Evolutionary conservation across 2,329 filamentous ascomycete species (phyloP).

Genomic region (Pseudogymnoascus sp.): DNA sequence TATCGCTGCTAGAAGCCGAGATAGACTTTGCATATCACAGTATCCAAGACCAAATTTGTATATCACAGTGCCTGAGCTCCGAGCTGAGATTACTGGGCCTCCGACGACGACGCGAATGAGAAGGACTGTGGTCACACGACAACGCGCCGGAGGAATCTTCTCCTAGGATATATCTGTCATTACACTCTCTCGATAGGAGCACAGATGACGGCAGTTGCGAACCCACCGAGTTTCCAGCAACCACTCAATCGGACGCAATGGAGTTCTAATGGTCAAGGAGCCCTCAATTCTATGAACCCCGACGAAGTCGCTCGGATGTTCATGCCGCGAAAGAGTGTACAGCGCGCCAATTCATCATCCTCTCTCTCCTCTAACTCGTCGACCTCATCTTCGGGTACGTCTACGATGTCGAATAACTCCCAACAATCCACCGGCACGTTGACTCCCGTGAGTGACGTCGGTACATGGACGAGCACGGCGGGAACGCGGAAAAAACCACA

Average conservation of each 20-base stretch:
- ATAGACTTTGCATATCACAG: not conserved
- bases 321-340: slow-evolving; percentile 77
- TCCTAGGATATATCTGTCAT: not conserved
- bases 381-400: slow-evolving; percentile 51
- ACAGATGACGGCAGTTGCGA: slow-evolving; percentile 60
- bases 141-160: slow-evolving; percentile 7
- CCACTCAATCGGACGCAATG: slow-evolving; percentile 54
- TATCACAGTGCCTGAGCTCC: not conserved
- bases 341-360: slow-evolving; percentile 84
- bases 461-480: slow-evolving; percentile 28
- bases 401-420: slow-evolving; percentile 44
- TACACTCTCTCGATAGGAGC: slow-evolving; percentile 9
- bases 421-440: slow-evolving; percentile 52
- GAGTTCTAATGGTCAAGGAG: slow-evolving; percentile 54
- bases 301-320: slow-evolving; percentile 85
- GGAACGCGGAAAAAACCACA: slow-evolving; percentile 40
- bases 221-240: slow-evolving; percentile 53
- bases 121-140: slow-evolving; percentile 4
- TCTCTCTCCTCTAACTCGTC: slow-evolving; percentile 64
- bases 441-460: slow-evolving; percentile 20
- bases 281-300: slow-evolving; percentile 63
- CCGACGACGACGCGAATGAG: not conserved
- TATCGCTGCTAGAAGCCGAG: not conserved
- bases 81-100: not conserved
- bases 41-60: not conserved